Evolutionary conservation across 805 yeast genomes (phyloP).

Genomic region (Schwanniomyces polymorphus): DNA sequence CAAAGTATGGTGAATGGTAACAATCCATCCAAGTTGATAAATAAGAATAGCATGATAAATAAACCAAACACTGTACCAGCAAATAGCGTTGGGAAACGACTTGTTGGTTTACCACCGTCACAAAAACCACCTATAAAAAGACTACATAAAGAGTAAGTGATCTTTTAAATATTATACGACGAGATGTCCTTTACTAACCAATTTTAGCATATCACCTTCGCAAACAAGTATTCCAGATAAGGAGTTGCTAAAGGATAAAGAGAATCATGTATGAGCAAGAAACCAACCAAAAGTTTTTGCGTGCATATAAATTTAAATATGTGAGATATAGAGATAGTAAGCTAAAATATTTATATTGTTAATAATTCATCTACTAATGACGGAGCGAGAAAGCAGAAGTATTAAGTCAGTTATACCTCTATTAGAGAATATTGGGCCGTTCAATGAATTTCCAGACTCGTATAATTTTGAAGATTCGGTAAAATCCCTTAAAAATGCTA

Average conservation of each 20-base stretch:
- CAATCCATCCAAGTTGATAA: background rate
- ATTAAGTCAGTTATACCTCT: conserved; percentile 11
- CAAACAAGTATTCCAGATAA: background rate
- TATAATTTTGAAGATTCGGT: conserved; percentile 22
- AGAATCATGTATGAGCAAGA: background rate
- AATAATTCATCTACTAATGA: background rate
- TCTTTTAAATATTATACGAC: background rate
- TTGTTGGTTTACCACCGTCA: conserved; percentile 34
- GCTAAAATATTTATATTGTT: background rate
- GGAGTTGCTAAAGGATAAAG: conserved; percentile 2
- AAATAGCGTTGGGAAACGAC: conserved; percentile 23
- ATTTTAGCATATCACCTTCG: background rate
- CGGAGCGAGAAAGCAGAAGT: background rate
- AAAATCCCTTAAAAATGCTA: conserved; percentile 18
- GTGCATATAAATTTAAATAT: background rate
- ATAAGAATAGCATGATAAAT: background rate
- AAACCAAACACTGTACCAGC: background rate
- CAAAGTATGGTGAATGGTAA: background rate
- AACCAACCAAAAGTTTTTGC: background rate
- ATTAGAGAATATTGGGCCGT: conserved; percentile 34
- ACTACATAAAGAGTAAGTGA: conserved; percentile 18
- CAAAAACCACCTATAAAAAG: conserved; percentile 25
- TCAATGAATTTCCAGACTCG: conserved; percentile 37
- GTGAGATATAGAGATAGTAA: background rate
- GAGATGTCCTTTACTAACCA: background rate